Evolutionary conservation across 208 protist genomes (phyloP), one percentile per base, ranked within the genome.

Genomic region (Phytomonas sp.): DNA sequence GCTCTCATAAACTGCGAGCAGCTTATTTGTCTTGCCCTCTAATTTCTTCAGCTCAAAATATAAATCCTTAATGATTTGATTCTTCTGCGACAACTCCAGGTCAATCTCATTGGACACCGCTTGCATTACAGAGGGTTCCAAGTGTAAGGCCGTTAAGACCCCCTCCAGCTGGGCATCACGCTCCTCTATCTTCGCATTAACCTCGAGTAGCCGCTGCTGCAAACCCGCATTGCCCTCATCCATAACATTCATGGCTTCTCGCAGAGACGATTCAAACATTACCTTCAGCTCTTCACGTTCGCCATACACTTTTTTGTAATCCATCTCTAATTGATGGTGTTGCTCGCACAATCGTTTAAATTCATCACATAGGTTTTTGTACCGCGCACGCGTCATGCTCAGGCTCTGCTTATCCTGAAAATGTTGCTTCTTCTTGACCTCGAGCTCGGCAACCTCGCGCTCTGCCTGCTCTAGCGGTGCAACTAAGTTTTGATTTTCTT

Each of bases 341-440:
- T 98, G 90, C 79, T 89, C 93, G 9, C 81, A 78, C 15, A 98
- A 78, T 9, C 76, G 75, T 72, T 85, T 79, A 62, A 98, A 73
- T 62, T 97, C 87, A 30, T 86, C 83, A 68, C 91, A 85, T 17
- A 97, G 82, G 3, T 86, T 77, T 60, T 86, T 85, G 59, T 96
- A 81, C 5, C 88, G 87, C 4, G 78, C 81, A 43, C 89, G 88
- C 0, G 91, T 90, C 62, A 86, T 95, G 62, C 81, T 74, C n/a
- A 99, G 81, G 66, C 88, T 92, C 62, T 95, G 82, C 76, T 97
- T 97, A 80, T 99, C 95, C 71, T 98, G 96, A 32, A 97, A 79
- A 80, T 97, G 93, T 68, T 96, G 96, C 63, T 96, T 93, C 68
- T 98, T 92, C 74, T 96, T 86, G 33, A 85, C 76, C 43, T 93